A percentile compares a stretch with the other conserved stretches of the same genome.
phyloP scores from a whole-genome alignment of 2,329 filamentous ascomycete genomes.

The Neofusicoccum kwambonambiense region DNA sequence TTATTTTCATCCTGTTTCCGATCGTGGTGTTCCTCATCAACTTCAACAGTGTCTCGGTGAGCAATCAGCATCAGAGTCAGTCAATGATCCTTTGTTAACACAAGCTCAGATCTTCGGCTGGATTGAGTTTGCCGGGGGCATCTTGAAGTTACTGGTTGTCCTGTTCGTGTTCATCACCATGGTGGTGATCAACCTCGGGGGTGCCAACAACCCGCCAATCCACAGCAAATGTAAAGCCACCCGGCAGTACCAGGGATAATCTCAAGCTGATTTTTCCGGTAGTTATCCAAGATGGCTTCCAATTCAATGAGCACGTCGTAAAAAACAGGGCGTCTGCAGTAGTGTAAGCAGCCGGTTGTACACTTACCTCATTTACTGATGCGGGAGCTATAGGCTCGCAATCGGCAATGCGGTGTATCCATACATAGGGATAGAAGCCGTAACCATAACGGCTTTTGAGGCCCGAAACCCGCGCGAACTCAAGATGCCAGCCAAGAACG shows the following conservation, averaged over 20 bases:
- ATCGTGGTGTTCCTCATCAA: neutral
- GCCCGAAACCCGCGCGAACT: conserved; percentile 25
- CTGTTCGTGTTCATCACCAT: conserved; percentile 4
- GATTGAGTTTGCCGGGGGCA: conserved; percentile 8
- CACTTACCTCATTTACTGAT: neutral
- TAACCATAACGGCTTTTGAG: conserved; percentile 36
- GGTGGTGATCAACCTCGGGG: neutral
- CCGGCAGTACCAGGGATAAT: too few species aligned
- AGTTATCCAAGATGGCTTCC: conserved; percentile 18
- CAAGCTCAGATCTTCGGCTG: neutral
- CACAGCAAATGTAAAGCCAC: neutral
- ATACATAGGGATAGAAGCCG: conserved; percentile 36
- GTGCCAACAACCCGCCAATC: neutral
- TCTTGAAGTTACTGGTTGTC: conserved; percentile 2
- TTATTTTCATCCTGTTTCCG: conserved; percentile 2
- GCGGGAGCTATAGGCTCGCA: conserved; percentile 22
- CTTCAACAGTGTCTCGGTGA: neutral
- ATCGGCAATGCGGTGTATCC: conserved; percentile 33
- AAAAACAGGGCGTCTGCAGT: conserved; percentile 26
- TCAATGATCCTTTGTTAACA: neutral
- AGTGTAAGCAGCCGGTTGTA: conserved; percentile 23
- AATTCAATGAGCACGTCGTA: conserved; percentile 26
- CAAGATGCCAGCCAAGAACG: conserved; percentile 31
- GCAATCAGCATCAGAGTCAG: neutral
- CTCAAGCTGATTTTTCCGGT: neutral